phyloP scores from a whole-genome alignment of 2,329 filamentous ascomycete species.

The Teratosphaeria destructans region DNA sequence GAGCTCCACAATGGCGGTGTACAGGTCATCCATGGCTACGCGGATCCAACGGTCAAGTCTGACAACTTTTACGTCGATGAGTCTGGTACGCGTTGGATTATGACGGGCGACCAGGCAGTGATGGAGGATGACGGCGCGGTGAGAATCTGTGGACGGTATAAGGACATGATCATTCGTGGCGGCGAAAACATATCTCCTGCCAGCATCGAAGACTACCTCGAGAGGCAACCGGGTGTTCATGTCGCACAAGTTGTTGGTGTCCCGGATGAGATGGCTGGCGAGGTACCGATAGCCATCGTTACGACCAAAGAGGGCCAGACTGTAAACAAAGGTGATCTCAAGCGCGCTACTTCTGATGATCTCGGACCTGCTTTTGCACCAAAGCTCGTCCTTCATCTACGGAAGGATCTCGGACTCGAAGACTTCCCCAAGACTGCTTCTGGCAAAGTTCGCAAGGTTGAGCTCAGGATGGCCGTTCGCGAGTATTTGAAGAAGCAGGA shows the following conservation, averaged over 20 bases:
- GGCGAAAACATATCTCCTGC: conserved; percentile 55
- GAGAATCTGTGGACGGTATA: conserved; percentile 25
- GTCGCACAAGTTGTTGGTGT: conserved; percentile 35
- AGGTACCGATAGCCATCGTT: conserved; percentile 39
- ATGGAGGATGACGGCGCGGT: conserved; percentile 36
- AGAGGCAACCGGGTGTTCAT: conserved; percentile 25
- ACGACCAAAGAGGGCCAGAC: conserved; percentile 25
- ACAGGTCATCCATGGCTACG: conserved; percentile 21
- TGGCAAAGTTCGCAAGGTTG: conserved; percentile 36
- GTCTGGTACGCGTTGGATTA: conserved; percentile 46
- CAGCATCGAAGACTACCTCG: conserved; percentile 27
- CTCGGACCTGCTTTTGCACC: conserved; percentile 33
- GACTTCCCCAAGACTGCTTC: conserved; percentile 33
- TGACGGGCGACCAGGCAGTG: conserved; percentile 51
- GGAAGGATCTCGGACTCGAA: conserved; percentile 30
- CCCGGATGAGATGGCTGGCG: conserved; percentile 36
- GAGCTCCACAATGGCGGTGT: conserved; percentile 24
- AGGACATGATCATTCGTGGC: conserved; percentile 37
- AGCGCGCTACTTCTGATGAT: conserved; percentile 26
- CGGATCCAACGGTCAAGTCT: conserved; percentile 18
- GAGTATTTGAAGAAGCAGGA: conserved; percentile 19
- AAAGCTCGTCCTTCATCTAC: conserved; percentile 32
- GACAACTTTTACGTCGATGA: conserved; percentile 23
- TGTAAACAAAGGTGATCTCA: conserved; percentile 21
- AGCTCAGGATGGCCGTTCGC: conserved; percentile 23